Conservation (phyloP, 2,329 filamentous ascomycete species). For the Penicillium sp. region DNA sequence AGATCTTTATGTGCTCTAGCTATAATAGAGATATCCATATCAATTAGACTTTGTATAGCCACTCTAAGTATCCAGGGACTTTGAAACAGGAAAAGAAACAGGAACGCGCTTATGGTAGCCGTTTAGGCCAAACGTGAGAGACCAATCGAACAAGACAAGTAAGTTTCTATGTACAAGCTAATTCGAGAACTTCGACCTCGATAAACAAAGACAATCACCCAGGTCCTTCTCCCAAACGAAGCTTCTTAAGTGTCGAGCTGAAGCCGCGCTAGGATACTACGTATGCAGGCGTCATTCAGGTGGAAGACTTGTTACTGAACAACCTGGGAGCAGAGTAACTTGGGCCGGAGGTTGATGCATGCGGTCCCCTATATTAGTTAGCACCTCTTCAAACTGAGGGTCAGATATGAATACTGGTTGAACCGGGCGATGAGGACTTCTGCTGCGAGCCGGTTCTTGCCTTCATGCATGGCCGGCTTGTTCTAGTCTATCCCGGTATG, state of each 20-base stretch:
- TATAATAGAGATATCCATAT: not conserved
- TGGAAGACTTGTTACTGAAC: not conserved
- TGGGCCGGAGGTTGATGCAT: not conserved
- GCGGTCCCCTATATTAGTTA: too few species aligned
- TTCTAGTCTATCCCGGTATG: not conserved
- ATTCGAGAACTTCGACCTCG: not conserved
- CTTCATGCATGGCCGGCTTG: too few species aligned
- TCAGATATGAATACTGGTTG: not conserved
- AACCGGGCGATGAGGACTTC: not conserved
- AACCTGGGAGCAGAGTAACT: not conserved
- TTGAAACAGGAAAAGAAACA: too few species aligned
- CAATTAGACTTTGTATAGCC: not conserved
- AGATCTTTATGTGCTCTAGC: not conserved
- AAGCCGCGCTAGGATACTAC: too few species aligned
- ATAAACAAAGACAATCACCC: too few species aligned
- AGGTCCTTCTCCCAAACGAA: not conserved
- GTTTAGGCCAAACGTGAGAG: too few species aligned
- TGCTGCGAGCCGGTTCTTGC: not conserved
- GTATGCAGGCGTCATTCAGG: too few species aligned
- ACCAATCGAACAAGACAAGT: not conserved
- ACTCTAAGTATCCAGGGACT: not conserved
- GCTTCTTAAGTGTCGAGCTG: too few species aligned
- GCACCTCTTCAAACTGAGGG: too few species aligned
- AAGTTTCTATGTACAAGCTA: too few species aligned
- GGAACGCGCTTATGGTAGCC: too few species aligned